Base-by-base conservation (phyloP, 768 basidiomycete species). In the Suillus americanus region DNA sequence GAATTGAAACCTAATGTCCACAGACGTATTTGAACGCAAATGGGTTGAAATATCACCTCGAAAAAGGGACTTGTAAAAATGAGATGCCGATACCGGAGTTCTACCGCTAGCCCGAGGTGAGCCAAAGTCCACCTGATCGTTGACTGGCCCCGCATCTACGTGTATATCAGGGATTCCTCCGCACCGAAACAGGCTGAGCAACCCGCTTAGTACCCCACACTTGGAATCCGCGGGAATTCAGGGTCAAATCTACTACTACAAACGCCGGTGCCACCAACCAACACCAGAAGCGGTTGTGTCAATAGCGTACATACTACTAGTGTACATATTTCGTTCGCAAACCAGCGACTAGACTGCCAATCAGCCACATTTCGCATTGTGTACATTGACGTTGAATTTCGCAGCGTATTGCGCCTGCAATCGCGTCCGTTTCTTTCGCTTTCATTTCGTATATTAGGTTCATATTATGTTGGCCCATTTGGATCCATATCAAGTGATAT, bases 21-120 rank as follows among this genome's bases (percentile, higher is more conserved):
- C 70, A 88, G 82, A 75, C 83, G 35, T 90, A 90, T 69, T 80
- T 88, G 48, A 89, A 87, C 72, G 82, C 86, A 9, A 89, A 88
- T 66, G 88, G 89, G 12, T 77, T 89, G 54, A 87, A 87, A 71
- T 89, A 90, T 68, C 88, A 89, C 68, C 74, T 86, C 60, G 85
- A 87, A 68, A 89, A 86, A 69, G 88, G 88, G 13, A 88, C 85
- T 3, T 89, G 89, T 72, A 81, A 79, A 64, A 76, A 82, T 45
- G 81, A 80, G 46, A 41, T 41, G 7, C 28, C 40, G 18, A 12
- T 59, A 25, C 67, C 67, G 46, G 53, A 48, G 20, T 62, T 60
- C 23, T 51, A 40, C 60, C 51, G 33, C 38, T 57, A 40, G 56
- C 18, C 55, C 35, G 13, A 55, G 54, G 54, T 57, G 6, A 59